Evolutionary conservation across 179 eudicot genomes (phyloP), one percentile per base, ranked within the genome.

Genomic region (Silene coronaria): DNA sequence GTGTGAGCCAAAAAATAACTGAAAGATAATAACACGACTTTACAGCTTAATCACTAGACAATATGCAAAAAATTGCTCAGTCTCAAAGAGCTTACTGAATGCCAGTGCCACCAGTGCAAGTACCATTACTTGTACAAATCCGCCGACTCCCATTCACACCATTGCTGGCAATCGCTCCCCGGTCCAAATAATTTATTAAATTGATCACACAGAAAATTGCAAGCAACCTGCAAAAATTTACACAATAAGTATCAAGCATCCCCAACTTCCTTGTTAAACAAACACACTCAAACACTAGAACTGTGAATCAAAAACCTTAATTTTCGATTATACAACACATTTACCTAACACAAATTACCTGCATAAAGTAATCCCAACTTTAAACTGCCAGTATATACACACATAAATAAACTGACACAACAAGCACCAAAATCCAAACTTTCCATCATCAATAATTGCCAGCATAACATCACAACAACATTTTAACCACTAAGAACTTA

Each of bases 81-180:
- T 12, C 24, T 23, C 22, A 51, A 30, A 59, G 58, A 48, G 85
- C 97, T 90, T 83, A 93, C 97, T 94, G 98, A 85, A 94, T 91
- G 81, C 98, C 98, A 81, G 76, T 94, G 73, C 98, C 98, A 78
- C 86, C 77, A 55, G 90, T 83, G 77, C 98, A 93, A 23, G 42
- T 75, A 46, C 93, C 97, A 84, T 77, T 75, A 58, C 75, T 60
- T 26, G 85, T 81, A 77, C 98, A 93, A 73, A 85, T 79, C 75
- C 67, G 55, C 23, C 79, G 88, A 81, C 83, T 86, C 55, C 97
- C 98, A 80, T 94, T 94, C 36, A 94, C 95, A 78, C 98, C 98
- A 80, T 94, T 94, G 81, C 98, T 94, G 66, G 94, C 98, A 70
- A 94, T 94, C 30, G 93, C 89, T 76, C 98, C 98, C 67, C 97